These are phyloP conservation scores for Lachnellula hyalina DNA, from an alignment of 2,329 filamentous ascomycete genomes.

Conservation along the genomic window DNA sequence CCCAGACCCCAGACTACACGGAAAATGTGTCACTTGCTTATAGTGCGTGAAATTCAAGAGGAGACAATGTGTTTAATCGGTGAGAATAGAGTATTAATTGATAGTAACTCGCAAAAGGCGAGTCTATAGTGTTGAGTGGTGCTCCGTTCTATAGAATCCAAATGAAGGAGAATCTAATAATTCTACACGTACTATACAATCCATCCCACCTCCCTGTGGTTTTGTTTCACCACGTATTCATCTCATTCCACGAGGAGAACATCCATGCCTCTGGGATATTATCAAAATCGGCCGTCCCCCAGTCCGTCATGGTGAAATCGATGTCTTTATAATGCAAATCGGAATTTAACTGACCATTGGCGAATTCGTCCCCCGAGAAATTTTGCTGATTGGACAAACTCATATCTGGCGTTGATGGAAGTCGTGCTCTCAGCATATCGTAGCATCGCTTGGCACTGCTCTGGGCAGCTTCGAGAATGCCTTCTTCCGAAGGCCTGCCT, in stretches of 20 bases:
- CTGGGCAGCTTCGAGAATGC: slow-evolving; percentile 14
- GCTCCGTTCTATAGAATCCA: not conserved
- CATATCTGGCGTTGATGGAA: not conserved
- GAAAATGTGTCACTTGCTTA: too few relatives aligned
- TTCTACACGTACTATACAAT: not conserved
- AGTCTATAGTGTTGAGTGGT: too few relatives aligned
- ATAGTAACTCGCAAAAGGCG: too few relatives aligned
- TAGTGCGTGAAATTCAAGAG: not conserved
- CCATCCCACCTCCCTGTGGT: not conserved
- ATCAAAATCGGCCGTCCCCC: slow-evolving; percentile 10
- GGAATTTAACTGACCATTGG: not conserved
- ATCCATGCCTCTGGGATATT: slow-evolving; percentile 8
- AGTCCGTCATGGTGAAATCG: slow-evolving; percentile 11
- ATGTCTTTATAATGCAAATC: not conserved
- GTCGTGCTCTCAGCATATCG: slow-evolving; percentile 9
- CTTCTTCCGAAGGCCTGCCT: slow-evolving; percentile 8
- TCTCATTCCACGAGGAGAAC: slow-evolving; percentile 3
- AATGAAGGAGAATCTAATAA: not conserved
- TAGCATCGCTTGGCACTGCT: slow-evolving; percentile 17
- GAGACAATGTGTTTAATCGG: not conserved
- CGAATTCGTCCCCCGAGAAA: not conserved
- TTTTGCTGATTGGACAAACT: not conserved
- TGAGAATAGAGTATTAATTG: too few relatives aligned
- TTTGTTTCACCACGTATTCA: not conserved
- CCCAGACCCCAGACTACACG: too few relatives aligned